phyloP scores from a whole-genome alignment of 192 early-diverging fungal genomes.

The Chytriomyces sp. region DNA sequence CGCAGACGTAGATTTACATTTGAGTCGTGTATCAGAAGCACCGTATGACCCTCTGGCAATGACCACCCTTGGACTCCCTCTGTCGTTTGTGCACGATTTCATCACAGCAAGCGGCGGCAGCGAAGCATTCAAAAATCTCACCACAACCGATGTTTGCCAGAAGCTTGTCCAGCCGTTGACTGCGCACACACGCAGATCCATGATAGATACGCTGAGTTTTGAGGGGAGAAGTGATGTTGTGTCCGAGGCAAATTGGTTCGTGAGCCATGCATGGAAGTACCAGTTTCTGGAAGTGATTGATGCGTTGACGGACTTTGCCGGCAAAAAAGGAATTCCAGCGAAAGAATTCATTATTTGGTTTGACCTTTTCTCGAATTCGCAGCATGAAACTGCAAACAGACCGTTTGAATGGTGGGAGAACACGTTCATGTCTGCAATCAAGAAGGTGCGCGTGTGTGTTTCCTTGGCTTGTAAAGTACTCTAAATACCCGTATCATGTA shows the following conservation, averaged over 20 bases:
- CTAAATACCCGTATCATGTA: not conserved
- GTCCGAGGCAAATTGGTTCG: slow-evolving; percentile 19
- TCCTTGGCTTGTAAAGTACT: too few species aligned
- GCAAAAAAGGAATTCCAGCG: not conserved
- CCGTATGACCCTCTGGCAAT: too few species aligned
- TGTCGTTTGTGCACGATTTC: too few species aligned
- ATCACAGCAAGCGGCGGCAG: not conserved
- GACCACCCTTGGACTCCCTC: too few species aligned
- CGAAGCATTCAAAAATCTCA: not conserved
- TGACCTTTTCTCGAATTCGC: slow-evolving; percentile 36
- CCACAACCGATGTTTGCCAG: slow-evolving; percentile 32
- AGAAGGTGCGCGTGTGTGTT: too few species aligned
- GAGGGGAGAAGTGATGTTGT: not conserved
- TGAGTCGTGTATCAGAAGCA: too few species aligned
- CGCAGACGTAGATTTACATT: too few species aligned
- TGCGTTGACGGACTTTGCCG: slow-evolving; percentile 17
- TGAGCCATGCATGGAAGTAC: slow-evolving; percentile 33
- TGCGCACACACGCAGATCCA: slow-evolving; percentile 13
- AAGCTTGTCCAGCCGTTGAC: too few species aligned
- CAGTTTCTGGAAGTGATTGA: slow-evolving; percentile 23
- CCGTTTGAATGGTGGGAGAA: slow-evolving; percentile 25
- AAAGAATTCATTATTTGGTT: slow-evolving; percentile 20
- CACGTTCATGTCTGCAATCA: slow-evolving; percentile 20
- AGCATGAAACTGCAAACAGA: slow-evolving; percentile 11
- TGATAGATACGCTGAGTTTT: not conserved